Percentiles rank a stretch among this genome's conserved stretches.
These are phyloP conservation scores for Herpotrichia juniperi DNA, from an alignment of 2,329 filamentous ascomycete species.

Conservation along the genomic window DNA sequence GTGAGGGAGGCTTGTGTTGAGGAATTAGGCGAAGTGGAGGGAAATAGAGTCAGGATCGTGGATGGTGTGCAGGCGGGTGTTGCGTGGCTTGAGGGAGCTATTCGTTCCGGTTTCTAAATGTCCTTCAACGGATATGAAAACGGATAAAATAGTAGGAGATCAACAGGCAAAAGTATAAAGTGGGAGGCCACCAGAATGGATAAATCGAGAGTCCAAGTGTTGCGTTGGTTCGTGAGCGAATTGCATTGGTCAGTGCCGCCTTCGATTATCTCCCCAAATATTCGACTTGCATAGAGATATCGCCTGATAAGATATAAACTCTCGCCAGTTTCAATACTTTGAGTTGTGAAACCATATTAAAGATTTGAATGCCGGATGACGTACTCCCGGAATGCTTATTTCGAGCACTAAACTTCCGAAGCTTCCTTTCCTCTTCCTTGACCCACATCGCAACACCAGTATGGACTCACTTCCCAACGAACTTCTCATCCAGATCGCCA, in stretches of 20 bases:
- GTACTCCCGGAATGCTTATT: constrained; percentile 3
- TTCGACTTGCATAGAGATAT: too few species aligned
- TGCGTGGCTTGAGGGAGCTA: constrained; percentile 62
- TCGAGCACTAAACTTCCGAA: background rate
- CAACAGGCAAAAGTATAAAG: too few species aligned
- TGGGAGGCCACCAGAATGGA: too few species aligned
- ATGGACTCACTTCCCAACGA: constrained; percentile 44
- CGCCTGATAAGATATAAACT: too few species aligned
- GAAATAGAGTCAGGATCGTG: constrained; percentile 69
- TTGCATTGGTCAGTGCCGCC: too few species aligned
- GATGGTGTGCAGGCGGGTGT: constrained; percentile 80
- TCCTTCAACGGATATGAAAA: too few species aligned
- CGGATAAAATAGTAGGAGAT: too few species aligned
- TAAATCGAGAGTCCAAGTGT: too few species aligned
- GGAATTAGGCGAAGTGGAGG: constrained; percentile 65
- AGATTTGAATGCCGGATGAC: constrained; percentile 1
- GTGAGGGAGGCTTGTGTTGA: constrained; percentile 73
- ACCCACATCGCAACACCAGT: background rate
- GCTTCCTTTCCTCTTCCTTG: background rate
- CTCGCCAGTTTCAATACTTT: background rate
- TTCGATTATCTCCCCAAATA: too few species aligned
- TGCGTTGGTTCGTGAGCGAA: too few species aligned
- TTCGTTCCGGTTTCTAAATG: constrained; percentile 43
- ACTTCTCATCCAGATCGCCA: constrained; percentile 41
- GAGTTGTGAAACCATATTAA: background rate